These are phyloP conservation scores for Saksenaea oblongispora DNA, from an alignment of 371 early-diverging fungal genomes.

Conservation along the genomic window DNA sequence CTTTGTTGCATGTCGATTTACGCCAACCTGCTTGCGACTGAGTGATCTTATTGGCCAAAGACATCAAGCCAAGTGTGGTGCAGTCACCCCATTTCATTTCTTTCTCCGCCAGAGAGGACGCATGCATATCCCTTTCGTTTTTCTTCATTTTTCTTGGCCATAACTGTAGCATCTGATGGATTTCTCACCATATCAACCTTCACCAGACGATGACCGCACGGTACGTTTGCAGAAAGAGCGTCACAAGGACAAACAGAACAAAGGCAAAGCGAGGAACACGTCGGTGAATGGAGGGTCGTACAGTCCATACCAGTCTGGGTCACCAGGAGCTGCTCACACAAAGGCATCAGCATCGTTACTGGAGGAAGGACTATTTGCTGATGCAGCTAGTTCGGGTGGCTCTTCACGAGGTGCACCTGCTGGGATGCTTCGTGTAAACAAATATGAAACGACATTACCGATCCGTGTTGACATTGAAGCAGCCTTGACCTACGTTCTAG, in stretches of 20 bases:
- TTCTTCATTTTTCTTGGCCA: neutral
- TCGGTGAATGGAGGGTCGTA: conserved; percentile 6
- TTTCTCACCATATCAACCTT: conserved; percentile 54
- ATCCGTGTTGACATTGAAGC: conserved; percentile 84
- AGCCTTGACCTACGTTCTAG: conserved; percentile 69
- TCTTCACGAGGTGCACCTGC: conserved; percentile 11
- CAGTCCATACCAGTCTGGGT: conserved; percentile 10
- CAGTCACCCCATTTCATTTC: too few relatives aligned
- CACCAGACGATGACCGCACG: conserved; percentile 52
- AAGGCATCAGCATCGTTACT: conserved; percentile 18
- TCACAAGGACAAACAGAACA: conserved; percentile 13
- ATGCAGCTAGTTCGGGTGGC: conserved; percentile 14
- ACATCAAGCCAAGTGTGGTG: too few relatives aligned
- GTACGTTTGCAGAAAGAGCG: conserved; percentile 21
- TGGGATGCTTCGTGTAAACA: conserved; percentile 70
- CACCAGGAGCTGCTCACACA: neutral
- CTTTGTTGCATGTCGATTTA: too few relatives aligned
- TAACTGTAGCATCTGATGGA: conserved; percentile 24
- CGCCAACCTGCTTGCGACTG: too few relatives aligned
- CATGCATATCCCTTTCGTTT: too few relatives aligned
- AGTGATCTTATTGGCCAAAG: too few relatives aligned
- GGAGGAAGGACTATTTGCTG: conserved; percentile 40
- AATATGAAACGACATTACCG: conserved; percentile 76
- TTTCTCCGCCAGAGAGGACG: too few relatives aligned
- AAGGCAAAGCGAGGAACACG: conserved; percentile 12